Conservation (phyloP, 768 basidiomycete species). For the Lactarius akahatsu region DNA sequence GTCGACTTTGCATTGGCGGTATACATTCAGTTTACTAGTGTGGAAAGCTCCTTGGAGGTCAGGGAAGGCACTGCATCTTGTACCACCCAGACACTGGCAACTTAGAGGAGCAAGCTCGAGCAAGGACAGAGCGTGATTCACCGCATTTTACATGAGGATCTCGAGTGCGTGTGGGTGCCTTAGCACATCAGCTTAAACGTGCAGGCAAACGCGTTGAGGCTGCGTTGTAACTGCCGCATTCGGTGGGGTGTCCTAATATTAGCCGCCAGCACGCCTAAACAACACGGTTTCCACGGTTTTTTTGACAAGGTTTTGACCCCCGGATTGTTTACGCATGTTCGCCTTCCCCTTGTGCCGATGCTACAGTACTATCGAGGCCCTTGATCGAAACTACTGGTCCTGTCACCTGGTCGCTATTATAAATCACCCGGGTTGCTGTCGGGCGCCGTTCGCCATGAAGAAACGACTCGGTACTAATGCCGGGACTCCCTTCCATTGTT, state of each 20-base stretch:
- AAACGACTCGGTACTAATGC: background rate
- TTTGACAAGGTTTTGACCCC: no score
- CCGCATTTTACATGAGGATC: background rate
- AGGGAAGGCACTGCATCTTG: conserved; percentile 9
- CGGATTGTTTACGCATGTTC: background rate
- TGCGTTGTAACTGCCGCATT: conserved; percentile 6
- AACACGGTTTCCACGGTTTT: background rate
- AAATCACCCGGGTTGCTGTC: background rate
- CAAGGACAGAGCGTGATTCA: conserved; percentile 2
- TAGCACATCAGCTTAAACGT: conserved; percentile 5
- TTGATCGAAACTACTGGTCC: conserved; percentile 5
- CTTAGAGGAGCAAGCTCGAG: conserved; percentile 14
- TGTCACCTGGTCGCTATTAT: background rate
- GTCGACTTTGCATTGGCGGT: background rate
- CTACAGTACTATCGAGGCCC: background rate
- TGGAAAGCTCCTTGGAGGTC: conserved; percentile 4
- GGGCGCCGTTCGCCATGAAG: background rate
- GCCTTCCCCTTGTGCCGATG: background rate
- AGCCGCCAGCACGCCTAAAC: conserved; percentile 9
- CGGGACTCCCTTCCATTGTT: background rate
- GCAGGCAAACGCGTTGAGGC: conserved; percentile 19
- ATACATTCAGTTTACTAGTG: conserved; percentile 14
- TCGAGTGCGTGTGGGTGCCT: conserved; percentile 2
- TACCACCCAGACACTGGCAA: background rate
- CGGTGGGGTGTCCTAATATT: background rate